Conservation (phyloP, 176 grass and related monocot species). For the Cymbopogon citratus region DNA sequence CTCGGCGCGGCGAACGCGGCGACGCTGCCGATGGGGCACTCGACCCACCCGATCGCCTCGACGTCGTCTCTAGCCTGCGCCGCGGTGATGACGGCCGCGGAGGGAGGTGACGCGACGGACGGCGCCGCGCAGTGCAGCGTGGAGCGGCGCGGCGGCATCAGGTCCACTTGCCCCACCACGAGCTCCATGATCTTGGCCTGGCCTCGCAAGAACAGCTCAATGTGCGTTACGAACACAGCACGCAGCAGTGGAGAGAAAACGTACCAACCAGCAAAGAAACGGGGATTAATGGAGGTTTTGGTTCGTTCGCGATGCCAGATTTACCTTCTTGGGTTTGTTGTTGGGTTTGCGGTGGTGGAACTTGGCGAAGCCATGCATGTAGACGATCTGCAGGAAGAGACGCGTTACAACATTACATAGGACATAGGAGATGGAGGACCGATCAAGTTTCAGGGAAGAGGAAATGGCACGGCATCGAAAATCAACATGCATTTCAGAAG, state of each 20-base stretch:
- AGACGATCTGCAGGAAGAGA: conserved; percentile 37
- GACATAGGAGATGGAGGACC: background rate
- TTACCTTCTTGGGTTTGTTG: conserved; percentile 20
- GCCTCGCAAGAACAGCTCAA: conserved; percentile 11
- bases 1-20: background rate
- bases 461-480: background rate
- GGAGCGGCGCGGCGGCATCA: conserved; percentile 45
- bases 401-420: background rate
- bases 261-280: background rate
- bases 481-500: background rate
- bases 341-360: background rate
- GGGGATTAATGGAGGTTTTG: background rate
- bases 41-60: conserved; percentile 45
- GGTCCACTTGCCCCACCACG: conserved; percentile 42
- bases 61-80: conserved; percentile 32
- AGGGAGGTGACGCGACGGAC: background rate
- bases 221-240: background rate
- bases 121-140: conserved; percentile 22
- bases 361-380: conserved; percentile 52
- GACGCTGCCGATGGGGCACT: conserved; percentile 56
- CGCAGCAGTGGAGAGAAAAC: background rate
- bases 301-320: background rate
- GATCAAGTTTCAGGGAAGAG: background rate
- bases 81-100: background rate
- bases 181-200: conserved; percentile 15